Percentiles rank a stretch among this genome's conserved stretches.
Conservation (phyloP, 306 rosid genomes). For the Lithocarpus polystachyus region DNA sequence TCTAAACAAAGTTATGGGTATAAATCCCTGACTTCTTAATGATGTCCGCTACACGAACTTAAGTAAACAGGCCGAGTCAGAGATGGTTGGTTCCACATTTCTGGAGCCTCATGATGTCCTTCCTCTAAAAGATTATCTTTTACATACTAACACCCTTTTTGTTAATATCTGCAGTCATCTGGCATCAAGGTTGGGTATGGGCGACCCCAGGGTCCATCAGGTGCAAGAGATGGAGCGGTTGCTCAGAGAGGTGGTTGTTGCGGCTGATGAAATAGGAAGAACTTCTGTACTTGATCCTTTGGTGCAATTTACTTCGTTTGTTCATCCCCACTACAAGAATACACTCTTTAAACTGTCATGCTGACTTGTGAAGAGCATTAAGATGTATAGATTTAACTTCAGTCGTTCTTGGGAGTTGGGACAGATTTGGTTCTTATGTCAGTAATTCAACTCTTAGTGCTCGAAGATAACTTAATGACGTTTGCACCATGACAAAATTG, state of each 20-base stretch:
- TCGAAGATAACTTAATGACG: neutral
- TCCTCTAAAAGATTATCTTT: too few relatives aligned
- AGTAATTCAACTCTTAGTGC: neutral
- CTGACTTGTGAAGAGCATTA: conserved; percentile 27
- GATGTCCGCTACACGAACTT: neutral
- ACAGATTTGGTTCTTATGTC: conserved; percentile 19
- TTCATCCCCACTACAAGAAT: conserved; percentile 18
- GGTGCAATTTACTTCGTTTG: conserved; percentile 25
- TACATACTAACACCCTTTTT: neutral
- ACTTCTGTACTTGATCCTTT: conserved; percentile 20
- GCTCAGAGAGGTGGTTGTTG: conserved; percentile 76
- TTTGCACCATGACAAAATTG: conserved; percentile 2
- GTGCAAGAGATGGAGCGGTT: conserved; percentile 71
- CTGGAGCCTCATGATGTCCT: too few relatives aligned
- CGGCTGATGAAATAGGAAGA: conserved; percentile 38
- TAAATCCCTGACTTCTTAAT: neutral
- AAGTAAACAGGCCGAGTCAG: neutral
- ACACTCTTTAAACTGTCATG: conserved; percentile 24
- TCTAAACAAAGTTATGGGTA: too few relatives aligned
- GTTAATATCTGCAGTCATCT: conserved; percentile 55
- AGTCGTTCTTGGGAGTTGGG: conserved; percentile 29
- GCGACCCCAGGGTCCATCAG: conserved; percentile 69
- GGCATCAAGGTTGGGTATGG: conserved; percentile 92
- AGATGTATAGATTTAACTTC: conserved; percentile 53
- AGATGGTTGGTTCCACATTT: neutral